These are phyloP conservation scores for Fagus crenata DNA, from an alignment of 306 rosid genomes.

Conservation along the genomic window DNA sequence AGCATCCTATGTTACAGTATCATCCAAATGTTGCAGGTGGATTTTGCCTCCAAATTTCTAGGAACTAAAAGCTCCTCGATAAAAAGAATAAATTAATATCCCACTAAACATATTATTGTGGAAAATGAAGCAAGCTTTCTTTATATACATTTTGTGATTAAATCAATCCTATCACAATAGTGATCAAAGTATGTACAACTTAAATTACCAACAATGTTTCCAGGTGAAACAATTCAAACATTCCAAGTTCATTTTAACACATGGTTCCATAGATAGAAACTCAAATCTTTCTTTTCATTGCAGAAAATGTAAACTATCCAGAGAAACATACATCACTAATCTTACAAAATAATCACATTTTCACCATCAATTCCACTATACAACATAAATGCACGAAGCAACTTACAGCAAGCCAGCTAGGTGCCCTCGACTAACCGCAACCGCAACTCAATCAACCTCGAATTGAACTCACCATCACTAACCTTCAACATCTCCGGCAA, in stretches of 20 bases:
- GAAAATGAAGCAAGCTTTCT: neutral
- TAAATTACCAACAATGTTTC: neutral
- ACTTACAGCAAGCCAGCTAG: slow-evolving; percentile 7
- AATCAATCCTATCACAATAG: neutral
- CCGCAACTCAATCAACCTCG: slow-evolving; percentile 49
- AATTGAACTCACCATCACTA: slow-evolving; percentile 67
- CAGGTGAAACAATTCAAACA: neutral
- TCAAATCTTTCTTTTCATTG: neutral
- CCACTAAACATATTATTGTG: neutral
- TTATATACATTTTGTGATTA: neutral
- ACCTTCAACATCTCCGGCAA: slow-evolving; percentile 60
- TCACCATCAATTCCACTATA: slow-evolving; percentile 8
- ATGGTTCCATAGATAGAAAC: neutral
- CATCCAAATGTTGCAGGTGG: neutral
- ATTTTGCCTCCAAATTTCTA: neutral
- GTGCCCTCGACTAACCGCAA: slow-evolving; percentile 32
- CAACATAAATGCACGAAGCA: slow-evolving; percentile 16
- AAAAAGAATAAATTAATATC: neutral
- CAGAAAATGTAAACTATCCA: neutral
- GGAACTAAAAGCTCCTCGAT: neutral
- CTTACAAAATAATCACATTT: neutral
- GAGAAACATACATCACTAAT: slow-evolving; percentile 5
- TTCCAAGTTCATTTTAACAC: neutral
- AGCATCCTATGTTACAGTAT: too few species aligned
- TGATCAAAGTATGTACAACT: neutral